A percentile compares a stretch with the other conserved stretches of the same genome.
phyloP scores from a whole-genome alignment of 345 rosid species.

The Pistacia integerrima region DNA sequence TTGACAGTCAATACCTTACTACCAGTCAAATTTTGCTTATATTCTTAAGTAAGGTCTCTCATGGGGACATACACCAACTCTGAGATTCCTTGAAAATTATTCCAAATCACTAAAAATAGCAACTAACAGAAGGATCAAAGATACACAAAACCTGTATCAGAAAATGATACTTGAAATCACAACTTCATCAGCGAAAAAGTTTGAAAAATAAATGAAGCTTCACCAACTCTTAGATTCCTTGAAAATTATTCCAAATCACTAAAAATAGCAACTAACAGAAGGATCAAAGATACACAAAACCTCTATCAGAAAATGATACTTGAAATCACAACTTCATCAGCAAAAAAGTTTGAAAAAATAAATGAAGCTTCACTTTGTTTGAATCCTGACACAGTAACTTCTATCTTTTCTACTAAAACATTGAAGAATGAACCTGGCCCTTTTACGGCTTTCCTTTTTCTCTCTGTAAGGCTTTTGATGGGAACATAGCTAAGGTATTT shows the following conservation, averaged over 20 bases:
- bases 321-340: not conserved
- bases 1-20: not conserved
- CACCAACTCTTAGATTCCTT: not conserved
- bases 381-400: not conserved
- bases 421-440: not conserved
- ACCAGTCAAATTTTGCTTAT: not conserved
- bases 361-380: too few relatives aligned
- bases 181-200: not conserved
- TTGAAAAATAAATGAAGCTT: not conserved
- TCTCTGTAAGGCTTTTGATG: too few relatives aligned
- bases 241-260: not conserved
- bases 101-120: not conserved
- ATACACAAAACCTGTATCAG: not conserved
- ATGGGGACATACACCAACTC: not conserved
- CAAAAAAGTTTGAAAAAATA: not conserved
- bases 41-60: not conserved
- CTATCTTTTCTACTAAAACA: not conserved
- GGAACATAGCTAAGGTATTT: too few relatives aligned
- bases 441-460: not conserved
- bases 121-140: not conserved
- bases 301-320: not conserved
- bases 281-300: not conserved
- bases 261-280: not conserved
- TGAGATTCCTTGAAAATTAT: not conserved
- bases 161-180: not conserved